phyloP scores from a whole-genome alignment of 345 rosid species.

The Murraya paniculata region DNA sequence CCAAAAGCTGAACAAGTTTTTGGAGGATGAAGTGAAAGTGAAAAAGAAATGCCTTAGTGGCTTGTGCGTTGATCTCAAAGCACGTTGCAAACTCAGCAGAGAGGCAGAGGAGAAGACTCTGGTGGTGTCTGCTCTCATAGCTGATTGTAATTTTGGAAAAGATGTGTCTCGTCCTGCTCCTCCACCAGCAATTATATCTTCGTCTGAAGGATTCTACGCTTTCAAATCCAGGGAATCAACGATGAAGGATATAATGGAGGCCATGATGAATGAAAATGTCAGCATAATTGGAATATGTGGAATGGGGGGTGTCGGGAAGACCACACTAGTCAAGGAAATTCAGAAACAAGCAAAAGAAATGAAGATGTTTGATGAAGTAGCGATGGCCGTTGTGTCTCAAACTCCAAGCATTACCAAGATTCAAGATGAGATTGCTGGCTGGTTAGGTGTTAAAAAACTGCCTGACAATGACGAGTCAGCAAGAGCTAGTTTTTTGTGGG shows the following conservation, averaged over 20 bases:
- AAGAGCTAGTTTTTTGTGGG: conserved; percentile 11
- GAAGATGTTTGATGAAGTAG: conserved; percentile 12
- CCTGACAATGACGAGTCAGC: not conserved
- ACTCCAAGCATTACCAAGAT: conserved; percentile 3
- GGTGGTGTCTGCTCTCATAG: not conserved
- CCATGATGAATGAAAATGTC: not conserved
- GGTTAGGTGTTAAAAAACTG: not conserved
- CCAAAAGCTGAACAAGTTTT: not conserved
- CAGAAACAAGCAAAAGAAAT: not conserved
- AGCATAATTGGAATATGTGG: conserved; percentile 18
- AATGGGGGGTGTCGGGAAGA: conserved; percentile 7
- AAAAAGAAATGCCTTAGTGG: not conserved
- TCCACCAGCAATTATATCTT: not conserved
- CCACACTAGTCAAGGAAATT: conserved; percentile 18
- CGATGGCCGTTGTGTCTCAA: not conserved
- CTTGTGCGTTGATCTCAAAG: not conserved
- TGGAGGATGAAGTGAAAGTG: not conserved
- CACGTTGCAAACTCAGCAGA: not conserved
- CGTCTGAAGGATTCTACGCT: not conserved
- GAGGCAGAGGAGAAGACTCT: not conserved
- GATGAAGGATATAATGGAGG: not conserved
- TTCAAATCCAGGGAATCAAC: not conserved
- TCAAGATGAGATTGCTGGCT: conserved; percentile 5
- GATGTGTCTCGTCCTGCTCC: conserved; percentile 1
- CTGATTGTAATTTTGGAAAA: not conserved